phyloP scores from a whole-genome alignment of 139 green algal genomes.

The Tetradesmus obliquus region DNA sequence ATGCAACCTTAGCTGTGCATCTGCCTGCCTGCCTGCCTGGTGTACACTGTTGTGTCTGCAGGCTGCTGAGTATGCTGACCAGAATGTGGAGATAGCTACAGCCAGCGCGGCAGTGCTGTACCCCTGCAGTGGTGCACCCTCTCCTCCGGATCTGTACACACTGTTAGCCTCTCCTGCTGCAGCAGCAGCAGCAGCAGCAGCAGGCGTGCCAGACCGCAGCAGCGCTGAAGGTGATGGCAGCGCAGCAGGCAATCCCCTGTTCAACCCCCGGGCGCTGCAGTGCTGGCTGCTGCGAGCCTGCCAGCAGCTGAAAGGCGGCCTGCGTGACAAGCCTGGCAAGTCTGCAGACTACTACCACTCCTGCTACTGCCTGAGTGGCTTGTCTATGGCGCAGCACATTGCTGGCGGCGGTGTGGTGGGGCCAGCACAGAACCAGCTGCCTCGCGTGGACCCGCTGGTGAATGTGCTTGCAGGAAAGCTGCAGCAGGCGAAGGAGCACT shows the following conservation, averaged over 20 bases:
- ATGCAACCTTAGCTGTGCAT: neutral
- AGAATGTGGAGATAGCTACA: conserved; percentile 47
- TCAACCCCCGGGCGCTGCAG: conserved; percentile 81
- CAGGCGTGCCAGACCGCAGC: neutral
- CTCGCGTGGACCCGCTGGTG: conserved; percentile 66
- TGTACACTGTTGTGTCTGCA: conserved; percentile 27
- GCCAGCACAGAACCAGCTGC: conserved; percentile 64
- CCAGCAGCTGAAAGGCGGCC: conserved; percentile 74
- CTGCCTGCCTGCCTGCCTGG: neutral
- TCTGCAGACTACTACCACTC: conserved; percentile 97
- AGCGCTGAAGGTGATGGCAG: conserved; percentile 1
- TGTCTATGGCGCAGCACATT: conserved; percentile 86
- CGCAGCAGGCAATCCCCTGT: conserved; percentile 53
- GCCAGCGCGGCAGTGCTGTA: conserved; percentile 59
- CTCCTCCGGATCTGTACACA: neutral
- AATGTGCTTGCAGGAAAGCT: conserved; percentile 80
- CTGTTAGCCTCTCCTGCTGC: neutral
- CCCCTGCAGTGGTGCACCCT: conserved; percentile 18
- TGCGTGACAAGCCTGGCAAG: conserved; percentile 97
- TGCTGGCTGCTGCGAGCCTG: conserved; percentile 84
- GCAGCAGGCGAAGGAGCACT: conserved; percentile 53
- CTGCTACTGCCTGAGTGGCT: conserved; percentile 97
- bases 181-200: conserved; percentile 36
- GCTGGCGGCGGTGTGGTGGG: conserved; percentile 6
- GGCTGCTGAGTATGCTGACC: conserved; percentile 60